Evolutionary conservation across 345 rosid genomes (phyloP).

Genomic region (Salix caprea): DNA sequence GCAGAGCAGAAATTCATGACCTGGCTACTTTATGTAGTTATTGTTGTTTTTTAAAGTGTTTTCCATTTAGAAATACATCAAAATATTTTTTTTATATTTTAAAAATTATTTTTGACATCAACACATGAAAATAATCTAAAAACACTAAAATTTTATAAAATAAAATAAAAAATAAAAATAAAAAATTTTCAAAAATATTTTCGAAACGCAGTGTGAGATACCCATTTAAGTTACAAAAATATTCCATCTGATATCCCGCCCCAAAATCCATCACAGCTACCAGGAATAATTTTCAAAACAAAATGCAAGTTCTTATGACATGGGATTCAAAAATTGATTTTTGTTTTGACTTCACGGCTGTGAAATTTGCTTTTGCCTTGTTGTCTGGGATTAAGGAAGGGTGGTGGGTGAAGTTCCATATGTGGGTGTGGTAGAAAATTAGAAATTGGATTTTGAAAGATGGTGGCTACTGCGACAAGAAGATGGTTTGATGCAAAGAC

Average conservation of each 20-base stretch:
- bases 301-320: not conserved
- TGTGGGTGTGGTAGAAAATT: not conserved
- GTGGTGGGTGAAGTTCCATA: not conserved
- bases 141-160: too few relatives aligned
- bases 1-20: too few relatives aligned
- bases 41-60: accelerated
- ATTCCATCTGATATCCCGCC: not conserved
- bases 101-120: too few relatives aligned
- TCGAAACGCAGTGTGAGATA: too few relatives aligned
- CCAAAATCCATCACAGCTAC: not conserved
- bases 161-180: too few relatives aligned
- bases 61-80: too few relatives aligned
- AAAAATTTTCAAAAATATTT: too few relatives aligned
- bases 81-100: too few relatives aligned
- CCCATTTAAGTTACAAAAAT: too few relatives aligned
- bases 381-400: not conserved
- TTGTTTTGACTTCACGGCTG: not conserved
- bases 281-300: not conserved
- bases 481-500: too few relatives aligned
- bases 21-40: too few relatives aligned
- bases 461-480: not conserved
- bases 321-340: not conserved
- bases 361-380: not conserved
- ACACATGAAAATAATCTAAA: too few relatives aligned
- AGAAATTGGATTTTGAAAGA: not conserved